These are phyloP conservation scores for Mycena galericulata DNA, from an alignment of 768 basidiomycete genomes.

Conservation along the genomic window DNA sequence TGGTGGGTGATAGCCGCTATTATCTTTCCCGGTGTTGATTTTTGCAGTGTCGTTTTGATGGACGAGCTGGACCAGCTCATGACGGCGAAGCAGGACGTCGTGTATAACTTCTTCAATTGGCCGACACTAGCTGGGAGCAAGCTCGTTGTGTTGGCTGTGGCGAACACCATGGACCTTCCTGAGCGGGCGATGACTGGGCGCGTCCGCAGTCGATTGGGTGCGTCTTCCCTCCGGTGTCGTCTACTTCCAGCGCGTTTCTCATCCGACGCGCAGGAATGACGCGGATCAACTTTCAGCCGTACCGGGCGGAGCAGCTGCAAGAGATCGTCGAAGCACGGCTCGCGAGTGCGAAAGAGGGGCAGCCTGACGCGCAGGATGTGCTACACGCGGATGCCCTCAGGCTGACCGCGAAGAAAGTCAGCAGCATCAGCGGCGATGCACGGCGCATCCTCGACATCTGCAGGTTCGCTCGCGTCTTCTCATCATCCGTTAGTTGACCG, in stretches of 20 bases:
- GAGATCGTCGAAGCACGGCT: slow-evolving; percentile 91
- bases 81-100: slow-evolving; percentile 96
- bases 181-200: slow-evolving; percentile 94
- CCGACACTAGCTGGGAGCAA: slow-evolving; percentile 90
- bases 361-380: slow-evolving; percentile 61
- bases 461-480: slow-evolving; percentile 60
- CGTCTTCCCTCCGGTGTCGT: slow-evolving; percentile 35
- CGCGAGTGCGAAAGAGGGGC: slow-evolving; percentile 63
- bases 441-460: slow-evolving; percentile 94
- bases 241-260: background rate
- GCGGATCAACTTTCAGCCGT: slow-evolving; percentile 93
- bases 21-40: slow-evolving; percentile 5
- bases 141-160: slow-evolving; percentile 95
- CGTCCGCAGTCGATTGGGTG: slow-evolving; percentile 92
- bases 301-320: slow-evolving; percentile 80
- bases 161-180: slow-evolving; percentile 98
- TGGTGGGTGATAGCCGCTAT: slow-evolving; percentile 65
- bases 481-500: background rate
- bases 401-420: slow-evolving; percentile 80
- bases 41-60: slow-evolving; percentile 92
- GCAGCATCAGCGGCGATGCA: slow-evolving; percentile 92
- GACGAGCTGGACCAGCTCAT: slow-evolving; percentile 98
- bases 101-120: slow-evolving; percentile 99
- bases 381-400: slow-evolving; percentile 80
- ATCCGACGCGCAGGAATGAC: slow-evolving; percentile 74